Base-by-base conservation (phyloP, 2,329 filamentous ascomycete species). In the Aphanoascus verrucosus region DNA sequence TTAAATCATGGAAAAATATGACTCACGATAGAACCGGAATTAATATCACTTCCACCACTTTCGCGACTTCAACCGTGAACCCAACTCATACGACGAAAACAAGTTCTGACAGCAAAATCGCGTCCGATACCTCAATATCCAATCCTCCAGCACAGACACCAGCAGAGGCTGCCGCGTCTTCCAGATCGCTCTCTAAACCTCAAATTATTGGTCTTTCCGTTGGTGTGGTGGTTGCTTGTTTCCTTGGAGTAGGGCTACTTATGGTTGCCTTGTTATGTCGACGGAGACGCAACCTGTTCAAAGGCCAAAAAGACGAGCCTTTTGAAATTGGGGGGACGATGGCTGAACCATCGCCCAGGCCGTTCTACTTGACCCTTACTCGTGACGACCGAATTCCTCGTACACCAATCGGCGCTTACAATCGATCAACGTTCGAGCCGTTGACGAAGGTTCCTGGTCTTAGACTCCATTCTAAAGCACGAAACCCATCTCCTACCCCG, bases 121-220 rank as follows among this genome's bases (percentile, higher is more conserved):
- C n/a, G 1, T 5, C 23, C 2, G 44, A n/a, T 38, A 17, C 17
- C 31, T 57, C 52, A 12, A 55, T 44, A 37, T 50, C 48, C 12
- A 31, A 8, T 32, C 46, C 14, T 38, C 20, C 41, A 7, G 2
- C 20, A 11, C 31, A 32, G 23, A 15, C 40, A 19, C 20, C 28
- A 11, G 31, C 41, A 19, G 28, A 15, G 23, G 14, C 15, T 17
- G 9, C 20, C 5, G n/a, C 15, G 12, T 15, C 47, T 40, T 40
- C 49, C 2, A 19, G 42, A 14, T 43, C 47, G 3, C 46, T 54
- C 37, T 44, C 54, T 15, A 41, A 17, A 19, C 35, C 43, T 15
- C 53, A 52, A 57, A 73, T 84, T 45, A 75, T 74, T 15, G 82
- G 81, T 5, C 81, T 85, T 55, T 70, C 75, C 1, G 69, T 81